A percentile compares a stretch with the other conserved stretches of the same genome.
Conservation (phyloP, 2,329 filamentous ascomycete genomes). For the Pseudogymnoascus destructans region DNA sequence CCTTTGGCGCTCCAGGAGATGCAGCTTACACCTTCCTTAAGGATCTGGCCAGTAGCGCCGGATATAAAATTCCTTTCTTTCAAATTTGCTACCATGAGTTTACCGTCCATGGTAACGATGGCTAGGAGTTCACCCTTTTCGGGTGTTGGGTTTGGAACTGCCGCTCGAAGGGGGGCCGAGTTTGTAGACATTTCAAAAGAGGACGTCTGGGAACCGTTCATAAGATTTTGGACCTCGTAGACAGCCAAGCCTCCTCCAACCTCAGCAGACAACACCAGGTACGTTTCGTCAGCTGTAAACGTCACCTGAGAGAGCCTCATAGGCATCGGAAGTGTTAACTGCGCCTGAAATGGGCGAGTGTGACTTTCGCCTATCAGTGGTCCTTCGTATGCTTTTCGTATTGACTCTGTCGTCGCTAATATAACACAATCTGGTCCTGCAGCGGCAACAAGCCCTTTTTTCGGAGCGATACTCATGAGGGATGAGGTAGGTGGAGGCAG, state of each 20-base stretch:
- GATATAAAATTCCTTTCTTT: constrained; percentile 47
- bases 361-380: constrained; percentile 48
- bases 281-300: constrained; percentile 82
- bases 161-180: constrained; percentile 54
- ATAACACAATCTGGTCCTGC: constrained; percentile 71
- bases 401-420: constrained; percentile 61
- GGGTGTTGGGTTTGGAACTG: constrained; percentile 68
- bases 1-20: constrained; percentile 86
- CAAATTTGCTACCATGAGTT: constrained; percentile 73
- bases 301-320: constrained; percentile 73
- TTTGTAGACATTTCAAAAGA: constrained; percentile 68
- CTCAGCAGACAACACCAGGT: constrained; percentile 72
- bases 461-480: constrained; percentile 70
- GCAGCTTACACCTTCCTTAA: constrained; percentile 68
- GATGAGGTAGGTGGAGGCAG: constrained; percentile 67
- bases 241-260: constrained; percentile 69
- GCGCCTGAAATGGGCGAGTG: constrained; percentile 56
- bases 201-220: constrained; percentile 52
- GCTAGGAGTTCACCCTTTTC: constrained; percentile 66
- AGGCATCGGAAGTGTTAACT: constrained; percentile 59
- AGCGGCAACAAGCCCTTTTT: constrained; percentile 70
- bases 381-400: constrained; percentile 60
- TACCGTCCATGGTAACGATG: constrained; percentile 65
- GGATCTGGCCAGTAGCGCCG: constrained; percentile 46
- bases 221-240: constrained; percentile 60